Evolutionary conservation across 495 filamentous ascomycete species (phyloP).

Genomic region (Neurospora discreta): DNA sequence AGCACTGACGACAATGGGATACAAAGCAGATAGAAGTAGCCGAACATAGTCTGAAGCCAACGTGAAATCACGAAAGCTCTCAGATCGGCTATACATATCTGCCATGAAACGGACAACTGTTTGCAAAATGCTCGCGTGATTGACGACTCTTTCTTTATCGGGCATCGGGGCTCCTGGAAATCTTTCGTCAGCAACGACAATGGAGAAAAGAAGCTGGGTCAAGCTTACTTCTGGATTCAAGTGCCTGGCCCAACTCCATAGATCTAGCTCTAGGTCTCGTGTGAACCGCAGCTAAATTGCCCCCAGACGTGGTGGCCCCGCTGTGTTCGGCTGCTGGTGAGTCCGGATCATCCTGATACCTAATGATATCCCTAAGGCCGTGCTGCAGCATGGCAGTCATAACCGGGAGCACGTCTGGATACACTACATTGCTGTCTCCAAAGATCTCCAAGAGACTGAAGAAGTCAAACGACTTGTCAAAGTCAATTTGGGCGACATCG

Average conservation of each 20-base stretch:
- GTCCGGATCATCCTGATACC: constrained; percentile 46
- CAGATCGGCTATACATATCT: constrained; percentile 62
- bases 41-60: constrained; percentile 66
- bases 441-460: constrained; percentile 65
- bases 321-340: constrained; percentile 31
- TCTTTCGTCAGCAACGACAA: constrained; percentile 6
- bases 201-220: not conserved
- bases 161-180: constrained; percentile 21
- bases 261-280: constrained; percentile 34
- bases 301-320: constrained; percentile 5
- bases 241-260: constrained; percentile 36
- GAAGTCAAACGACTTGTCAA: constrained; percentile 61
- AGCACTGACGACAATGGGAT: constrained; percentile 73
- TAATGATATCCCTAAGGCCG: constrained; percentile 58
- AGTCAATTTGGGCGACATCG: constrained; percentile 64
- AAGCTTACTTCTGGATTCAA: constrained; percentile 39
- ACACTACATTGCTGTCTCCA: constrained; percentile 50
- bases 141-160: constrained; percentile 36
- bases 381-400: constrained; percentile 83
- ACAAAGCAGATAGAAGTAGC: constrained; percentile 64
- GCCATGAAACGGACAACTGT: constrained; percentile 69
- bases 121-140: constrained; percentile 49
- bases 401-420: constrained; percentile 69
- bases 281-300: constrained; percentile 10
- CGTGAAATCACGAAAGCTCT: constrained; percentile 70